Base-by-base conservation (phyloP, 331 rosid genomes). In the Telfairia occidentalis region DNA sequence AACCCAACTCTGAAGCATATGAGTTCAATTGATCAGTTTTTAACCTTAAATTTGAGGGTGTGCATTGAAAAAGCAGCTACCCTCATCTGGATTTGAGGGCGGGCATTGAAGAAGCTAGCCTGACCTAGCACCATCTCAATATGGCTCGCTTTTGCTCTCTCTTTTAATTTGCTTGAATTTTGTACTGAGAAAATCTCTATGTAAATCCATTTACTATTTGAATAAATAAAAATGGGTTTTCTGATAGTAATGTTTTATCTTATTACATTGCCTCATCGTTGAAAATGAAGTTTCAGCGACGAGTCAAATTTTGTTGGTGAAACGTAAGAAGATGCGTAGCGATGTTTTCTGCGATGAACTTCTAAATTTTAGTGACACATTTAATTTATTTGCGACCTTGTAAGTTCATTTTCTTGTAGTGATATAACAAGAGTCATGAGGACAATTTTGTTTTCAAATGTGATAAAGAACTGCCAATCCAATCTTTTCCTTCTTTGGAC, bases 1-100 rank as follows among this genome's bases (percentile, higher is more conserved):
- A 72, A 48, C 58, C 92, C 38, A 77, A 80, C 53, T 29, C 28
- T 10, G 78, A 81, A 76, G 81, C 84, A 34, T 88, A 75, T 78
- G 79, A 52, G 77, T 79, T 83, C 77, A 71, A 78, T 71, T 77
- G 61, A n/a, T n/a, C n/a, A 54, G 30, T 72, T 76, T 49, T 80
- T 30, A 49, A 46, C 52, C 59, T 83, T 46, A 15, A 50, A 65
- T 19, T 15, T 13, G 50, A 71, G 42, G n/a, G 50, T 3, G 7
- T 9, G 18, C 71, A 32, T 38, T 65, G 50, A 65, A 18, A 11
- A 35, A 38, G 67, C 67, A 38, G 67, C 67, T 65, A 64, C 12
- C 49, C 26, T 63, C 70, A 15, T 9, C 5, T 35, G 35, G 64
- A 67, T 46, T n/a, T 24, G 72, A 72, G 61, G 42, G 75, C 26